Base-by-base conservation (phyloP, 257 asterid species). In the Penstemon davidsonii region DNA sequence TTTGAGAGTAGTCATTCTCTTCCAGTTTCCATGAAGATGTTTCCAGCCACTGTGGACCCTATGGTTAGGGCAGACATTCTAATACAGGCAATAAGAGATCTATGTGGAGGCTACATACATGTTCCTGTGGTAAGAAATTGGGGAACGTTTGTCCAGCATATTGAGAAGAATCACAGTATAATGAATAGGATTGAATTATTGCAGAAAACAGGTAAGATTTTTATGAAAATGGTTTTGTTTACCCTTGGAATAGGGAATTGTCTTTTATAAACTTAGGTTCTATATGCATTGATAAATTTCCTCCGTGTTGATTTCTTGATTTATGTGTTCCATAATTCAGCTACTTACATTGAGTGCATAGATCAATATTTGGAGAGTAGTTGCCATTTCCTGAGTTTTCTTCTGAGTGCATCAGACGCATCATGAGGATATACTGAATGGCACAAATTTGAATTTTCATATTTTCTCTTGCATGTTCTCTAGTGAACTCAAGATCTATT, bases 21-120 rank as follows among this genome's bases (percentile, higher is more conserved):
- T 76, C 89, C 95, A 41, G 71, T 76, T 64, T 73, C 92, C 72
- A 69, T 80, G 80, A 93, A 90, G 83, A 90, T 93, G 90, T 83
- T 93, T 82, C 99, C 99, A 8, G 93, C 96, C 70, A 88, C 81
- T 82, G 86, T 93, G 79, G 97, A 93, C 73, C 96, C 97, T 65
- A 61, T 83, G 53, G 81, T 88, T 71, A 85, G 99, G 84, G 86
- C 96, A 11, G 97, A 93, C 69, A 87, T 93, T 72, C 64, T 93
- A 56, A 75, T 88, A 68, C 96, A 93, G 81, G 77, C 84, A 5
- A 64, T 93, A 56, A 83, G 92, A 77, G 94, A 82, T 69, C 86
- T 93, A 67, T 69, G 75, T 71, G 82, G 76, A 55, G 86, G 72
- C 42, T 72, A 62, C 69, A 60, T 73, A 3, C 68, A 63, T 57